Evolutionary conservation across 164 flowering plant species (phyloP), one percentile per base, ranked within the genome.

Genomic region (Berberis vulgaris): DNA sequence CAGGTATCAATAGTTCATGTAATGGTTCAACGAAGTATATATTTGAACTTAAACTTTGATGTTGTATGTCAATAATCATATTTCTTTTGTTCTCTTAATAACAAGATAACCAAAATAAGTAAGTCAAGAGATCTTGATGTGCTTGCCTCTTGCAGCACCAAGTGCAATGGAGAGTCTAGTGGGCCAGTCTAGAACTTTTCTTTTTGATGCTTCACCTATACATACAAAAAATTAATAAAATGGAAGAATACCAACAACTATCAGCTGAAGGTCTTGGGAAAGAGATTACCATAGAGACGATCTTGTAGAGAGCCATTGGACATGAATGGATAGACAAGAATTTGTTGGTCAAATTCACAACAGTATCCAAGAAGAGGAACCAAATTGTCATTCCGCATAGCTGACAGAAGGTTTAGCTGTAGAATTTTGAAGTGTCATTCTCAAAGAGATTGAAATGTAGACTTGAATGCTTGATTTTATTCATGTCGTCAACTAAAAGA

Each of bases 291-390:
- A 59, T 86, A 84, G 64, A 88, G 86, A 43, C 86, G 86, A 78
- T 88, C 96, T 72, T 88, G 91, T 61, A 86, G 85, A 61, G 96
- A 88, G 56, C 91, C 91, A 75, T 86, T 88, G n/a, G 96, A 86
- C 96, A 88, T 86, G 64, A 82, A 88, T 62, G 88, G 87, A 68
- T 86, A 88, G 50, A 88, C 91, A 40, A 88, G 86, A 68, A 86
- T 88, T 72, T 84, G 89, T 66, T 88, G 91, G 65, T 86, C 91
- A 68, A 77, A 80, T 73, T 88, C 91, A 41, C 83, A 71, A 63
- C 96, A 88, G 62, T 77, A 84, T 49, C 96, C 96, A 59, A 86
- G 81, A 62, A 88, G 89, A 26, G 91, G 96, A 62, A 88, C 91
- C 76, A 88, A 71, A 69, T 86, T 84, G 74, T 84, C 89, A 66